Evolutionary conservation across 306 rosid species (phyloP).

Genomic region (Senna siamea): DNA sequence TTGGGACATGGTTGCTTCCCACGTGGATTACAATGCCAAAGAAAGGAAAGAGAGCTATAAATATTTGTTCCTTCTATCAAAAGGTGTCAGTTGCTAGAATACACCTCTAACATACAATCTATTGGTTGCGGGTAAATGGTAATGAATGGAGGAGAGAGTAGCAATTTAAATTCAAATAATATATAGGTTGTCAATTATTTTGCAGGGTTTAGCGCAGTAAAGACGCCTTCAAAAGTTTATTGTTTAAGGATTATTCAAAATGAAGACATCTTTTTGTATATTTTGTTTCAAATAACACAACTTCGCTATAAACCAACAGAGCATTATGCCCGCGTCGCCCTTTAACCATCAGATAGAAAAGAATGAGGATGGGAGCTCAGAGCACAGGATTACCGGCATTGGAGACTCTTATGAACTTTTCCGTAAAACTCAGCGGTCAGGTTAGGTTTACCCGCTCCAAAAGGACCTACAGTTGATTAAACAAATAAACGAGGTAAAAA

Average conservation of each 20-base stretch:
- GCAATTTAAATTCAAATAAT: constrained; percentile 2
- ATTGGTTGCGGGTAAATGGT: not conserved
- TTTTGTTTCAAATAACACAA: not conserved
- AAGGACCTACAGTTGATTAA: constrained; percentile 50
- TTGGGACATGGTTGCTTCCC: not conserved
- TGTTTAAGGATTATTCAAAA: not conserved
- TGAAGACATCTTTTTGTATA: not conserved
- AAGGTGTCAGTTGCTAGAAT: constrained; percentile 5
- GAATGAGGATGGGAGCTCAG: not conserved
- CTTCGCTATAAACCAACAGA: not conserved
- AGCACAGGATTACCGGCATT: constrained; percentile 53
- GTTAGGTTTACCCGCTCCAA: constrained; percentile 65
- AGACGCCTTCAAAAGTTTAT: not conserved
- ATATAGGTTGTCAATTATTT: not conserved
- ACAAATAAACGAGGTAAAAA: not conserved
- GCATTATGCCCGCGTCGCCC: not conserved
- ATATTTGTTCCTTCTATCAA: not conserved
- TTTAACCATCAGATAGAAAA: not conserved
- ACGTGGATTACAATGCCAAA: not conserved
- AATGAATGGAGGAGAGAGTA: not conserved
- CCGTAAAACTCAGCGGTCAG: constrained; percentile 70
- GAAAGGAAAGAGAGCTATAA: constrained; percentile 2
- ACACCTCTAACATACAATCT: constrained; percentile 13
- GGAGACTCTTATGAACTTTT: constrained; percentile 69
- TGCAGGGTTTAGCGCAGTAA: constrained; percentile 18